A percentile compares a stretch with the other conserved stretches of the same genome.
Evolutionary conservation across 2,329 filamentous ascomycete genomes (phyloP).

Genomic region (Sporothrix brasiliensis): DNA sequence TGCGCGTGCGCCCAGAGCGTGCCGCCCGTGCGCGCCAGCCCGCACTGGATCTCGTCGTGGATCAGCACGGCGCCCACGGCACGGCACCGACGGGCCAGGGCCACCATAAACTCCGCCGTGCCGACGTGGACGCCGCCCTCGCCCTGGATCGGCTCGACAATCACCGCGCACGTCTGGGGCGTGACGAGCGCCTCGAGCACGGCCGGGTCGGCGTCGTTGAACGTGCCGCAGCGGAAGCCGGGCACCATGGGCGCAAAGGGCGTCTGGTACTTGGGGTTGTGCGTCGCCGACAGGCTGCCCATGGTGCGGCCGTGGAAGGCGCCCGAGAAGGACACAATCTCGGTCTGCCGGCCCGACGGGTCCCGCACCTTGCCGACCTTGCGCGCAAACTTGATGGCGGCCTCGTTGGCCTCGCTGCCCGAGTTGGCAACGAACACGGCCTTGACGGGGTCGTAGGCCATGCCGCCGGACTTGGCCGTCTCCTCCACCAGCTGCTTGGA

Average conservation of each 20-base stretch:
- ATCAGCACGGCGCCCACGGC: conserved; percentile 87
- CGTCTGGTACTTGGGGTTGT: conserved; percentile 95
- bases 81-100: conserved; percentile 80
- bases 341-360: conserved; percentile 71
- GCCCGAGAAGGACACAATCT: conserved; percentile 86
- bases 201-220: conserved; percentile 80
- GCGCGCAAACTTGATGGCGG: conserved; percentile 93
- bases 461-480: conserved; percentile 76
- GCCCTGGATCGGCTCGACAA: conserved; percentile 95
- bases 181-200: conserved; percentile 75
- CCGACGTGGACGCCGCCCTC: conserved; percentile 91
- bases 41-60: conserved; percentile 97
- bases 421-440: conserved; percentile 95
- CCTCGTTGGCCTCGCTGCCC: conserved; percentile 95
- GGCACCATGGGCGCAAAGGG: conserved; percentile 96
- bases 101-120: conserved; percentile 77
- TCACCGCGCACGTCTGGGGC: conserved; percentile 86
- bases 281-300: conserved; percentile 92
- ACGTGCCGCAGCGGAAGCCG: conserved; percentile 83
- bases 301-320: conserved; percentile 97
- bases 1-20: conserved; percentile 83
- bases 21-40: conserved; percentile 77
- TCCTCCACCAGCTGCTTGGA: conserved; percentile 82
- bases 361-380: conserved; percentile 82
- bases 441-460: conserved; percentile 63